Base-by-base conservation (phyloP, 2,329 filamentous ascomycete genomes). In the Xylariaceae sp. region DNA sequence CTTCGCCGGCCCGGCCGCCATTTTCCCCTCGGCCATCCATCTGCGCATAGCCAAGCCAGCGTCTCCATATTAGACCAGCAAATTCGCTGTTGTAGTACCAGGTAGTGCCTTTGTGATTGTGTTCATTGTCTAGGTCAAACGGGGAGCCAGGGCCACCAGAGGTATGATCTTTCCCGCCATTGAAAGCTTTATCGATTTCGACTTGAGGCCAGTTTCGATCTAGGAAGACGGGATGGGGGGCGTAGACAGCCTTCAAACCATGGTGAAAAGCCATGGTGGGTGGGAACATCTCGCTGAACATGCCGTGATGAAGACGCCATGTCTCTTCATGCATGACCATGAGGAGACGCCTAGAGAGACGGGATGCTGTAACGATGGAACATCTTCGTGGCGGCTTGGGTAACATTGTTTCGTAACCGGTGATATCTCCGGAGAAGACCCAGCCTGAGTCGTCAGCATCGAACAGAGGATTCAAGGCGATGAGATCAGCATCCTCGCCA, bases 41-140 rank as follows among this genome's bases (percentile, higher is more conserved):
- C 68, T 84, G 80, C 13, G 80, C 74, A 64, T 82, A 84, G 0
- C 82, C 82, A 51, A 94, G 75, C 91, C 91, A 96, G 50, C 89
- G 80, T 54, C 88, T 81, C 83, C 90, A 95, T 65, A 95, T 71
- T n/a, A 88, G 82, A 3, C 87, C 82, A 0, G 89, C 86, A 69
- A 94, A 95, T 53, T 86, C 82, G 18, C 86, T 86, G 67, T 91
- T 88, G 73, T 91, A 95, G 73, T 93, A 95, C 89, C 89, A 96
- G 50, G 82, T 91, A 49, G 87, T 87, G 11, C 90, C 89, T 67
- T 84, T 84, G 76, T 93, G 91, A 73, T 92, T 92, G 72, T 91
- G 89, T 74, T 95, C 90, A 56, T 90, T 86, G 64, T 83, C 80
- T 17, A 80, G 68, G 58, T 87, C 85, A 66, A 88, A 91, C 5